These are phyloP conservation scores for Oryza glaberrima DNA, from an alignment of 176 grass and related monocot genomes.

Conservation along the genomic window DNA sequence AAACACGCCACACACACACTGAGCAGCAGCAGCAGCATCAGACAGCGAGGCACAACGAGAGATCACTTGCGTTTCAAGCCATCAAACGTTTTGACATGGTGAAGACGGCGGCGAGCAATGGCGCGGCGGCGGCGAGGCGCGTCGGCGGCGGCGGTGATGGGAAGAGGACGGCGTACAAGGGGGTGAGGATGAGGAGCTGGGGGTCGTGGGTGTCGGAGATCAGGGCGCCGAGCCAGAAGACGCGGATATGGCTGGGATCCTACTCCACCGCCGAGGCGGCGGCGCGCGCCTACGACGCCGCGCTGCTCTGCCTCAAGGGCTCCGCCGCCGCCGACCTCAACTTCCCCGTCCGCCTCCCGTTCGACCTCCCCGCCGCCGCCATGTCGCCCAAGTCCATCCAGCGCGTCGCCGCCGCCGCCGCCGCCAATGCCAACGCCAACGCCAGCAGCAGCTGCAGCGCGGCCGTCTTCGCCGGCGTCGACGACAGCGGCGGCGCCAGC, in stretches of 20 bases:
- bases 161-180: constrained; percentile 74
- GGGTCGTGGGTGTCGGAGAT: constrained; percentile 97
- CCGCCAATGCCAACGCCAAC: constrained; percentile 13
- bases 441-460: neutral
- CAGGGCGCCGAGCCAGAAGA: constrained; percentile 79
- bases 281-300: constrained; percentile 85
- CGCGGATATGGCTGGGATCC: constrained; percentile 90
- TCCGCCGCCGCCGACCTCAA: constrained; percentile 67
- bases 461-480: neutral
- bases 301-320: constrained; percentile 81
- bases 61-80: constrained; percentile 5
- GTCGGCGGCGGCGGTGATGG: neutral
- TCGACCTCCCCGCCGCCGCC: constrained; percentile 39
- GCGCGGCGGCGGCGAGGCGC: neutral
- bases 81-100: constrained; percentile 54
- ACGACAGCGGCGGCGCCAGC: neutral
- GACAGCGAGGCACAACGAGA: neutral
- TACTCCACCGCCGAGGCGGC: constrained; percentile 88
- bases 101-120: constrained; percentile 51
- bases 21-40: neutral
- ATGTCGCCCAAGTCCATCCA: constrained; percentile 92
- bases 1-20: constrained; percentile 29
- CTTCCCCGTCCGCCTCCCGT: constrained; percentile 65
- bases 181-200: constrained; percentile 93
- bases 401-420: constrained; percentile 61